Conservation (phyloP, 306 rosid species). For the Fragaria ananassa region DNA sequence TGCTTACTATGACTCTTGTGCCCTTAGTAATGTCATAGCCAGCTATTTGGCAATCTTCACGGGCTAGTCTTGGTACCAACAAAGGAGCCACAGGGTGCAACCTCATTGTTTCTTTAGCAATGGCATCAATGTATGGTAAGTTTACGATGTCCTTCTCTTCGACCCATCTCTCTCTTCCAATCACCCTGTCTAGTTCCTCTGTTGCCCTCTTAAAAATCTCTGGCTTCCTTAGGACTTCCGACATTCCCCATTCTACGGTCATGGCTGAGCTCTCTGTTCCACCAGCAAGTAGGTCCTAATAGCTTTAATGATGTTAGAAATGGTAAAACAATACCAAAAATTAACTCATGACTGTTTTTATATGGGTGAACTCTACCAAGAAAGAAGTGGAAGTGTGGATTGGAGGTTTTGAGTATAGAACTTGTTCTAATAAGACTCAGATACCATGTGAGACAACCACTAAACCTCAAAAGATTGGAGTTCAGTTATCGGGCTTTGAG, state of each 20-base stretch:
- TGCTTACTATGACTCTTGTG: slow-evolving; percentile 44
- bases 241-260: slow-evolving; percentile 76
- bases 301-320: background rate
- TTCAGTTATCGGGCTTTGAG: background rate
- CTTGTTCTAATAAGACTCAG: background rate
- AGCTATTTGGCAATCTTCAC: slow-evolving; percentile 41
- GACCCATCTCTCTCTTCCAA: slow-evolving; percentile 77
- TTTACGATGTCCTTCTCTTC: slow-evolving; percentile 67
- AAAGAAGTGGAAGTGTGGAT: background rate
- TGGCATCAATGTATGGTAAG: slow-evolving; percentile 51
- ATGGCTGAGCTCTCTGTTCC: slow-evolving; percentile 77
- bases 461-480: background rate
- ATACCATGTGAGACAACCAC: background rate
- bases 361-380: background rate
- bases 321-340: background rate
- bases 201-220: slow-evolving; percentile 47
- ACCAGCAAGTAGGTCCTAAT: slow-evolving; percentile 64
- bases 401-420: background rate
- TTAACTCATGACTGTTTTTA: background rate
- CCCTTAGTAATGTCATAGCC: slow-evolving; percentile 74
- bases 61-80: slow-evolving; percentile 52
- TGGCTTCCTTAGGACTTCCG: slow-evolving; percentile 57
- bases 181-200: slow-evolving; percentile 66
- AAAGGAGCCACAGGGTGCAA: slow-evolving; percentile 82
- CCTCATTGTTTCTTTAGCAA: slow-evolving; percentile 69